Percentiles rank a stretch among this genome's conserved stretches.
phyloP scores from a whole-genome alignment of 2,329 filamentous ascomycete genomes.

The Verticillium dahliae region DNA sequence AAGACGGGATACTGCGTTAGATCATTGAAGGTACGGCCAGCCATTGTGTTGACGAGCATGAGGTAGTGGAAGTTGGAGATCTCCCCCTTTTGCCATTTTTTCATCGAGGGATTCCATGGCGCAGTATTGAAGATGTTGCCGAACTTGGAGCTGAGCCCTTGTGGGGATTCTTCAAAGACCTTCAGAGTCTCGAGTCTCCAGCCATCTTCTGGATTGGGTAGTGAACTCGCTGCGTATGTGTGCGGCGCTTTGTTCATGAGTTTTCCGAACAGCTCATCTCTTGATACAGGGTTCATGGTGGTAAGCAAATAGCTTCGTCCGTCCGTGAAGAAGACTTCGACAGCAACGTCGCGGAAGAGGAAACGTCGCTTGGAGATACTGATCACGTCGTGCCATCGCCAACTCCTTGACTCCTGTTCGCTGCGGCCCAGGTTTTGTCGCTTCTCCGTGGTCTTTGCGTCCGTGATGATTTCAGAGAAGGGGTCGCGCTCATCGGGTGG shows the following conservation, averaged over 20 bases:
- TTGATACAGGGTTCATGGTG: constrained; percentile 62
- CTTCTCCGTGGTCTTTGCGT: constrained; percentile 55
- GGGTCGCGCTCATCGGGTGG: constrained; percentile 88
- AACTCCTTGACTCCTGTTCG: constrained; percentile 80
- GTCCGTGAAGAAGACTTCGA: constrained; percentile 97
- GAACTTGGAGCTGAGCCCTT: constrained; percentile 76
- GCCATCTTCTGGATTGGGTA: constrained; percentile 75
- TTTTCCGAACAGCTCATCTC: constrained; percentile 76
- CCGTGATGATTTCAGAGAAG: constrained; percentile 89
- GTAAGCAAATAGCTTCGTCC: constrained; percentile 92
- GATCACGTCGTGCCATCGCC: constrained; percentile 91
- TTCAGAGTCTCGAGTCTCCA: constrained; percentile 88
- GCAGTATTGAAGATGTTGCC: constrained; percentile 85
- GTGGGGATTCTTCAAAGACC: constrained; percentile 51
- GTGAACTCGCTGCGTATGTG: constrained; percentile 60
- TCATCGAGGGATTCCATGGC: constrained; percentile 76
- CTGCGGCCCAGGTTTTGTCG: constrained; percentile 47
- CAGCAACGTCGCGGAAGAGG: constrained; percentile 86
- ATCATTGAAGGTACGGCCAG: constrained; percentile 94
- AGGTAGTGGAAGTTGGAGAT: constrained; percentile 98
- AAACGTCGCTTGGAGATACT: constrained; percentile 95
- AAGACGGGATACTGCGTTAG: constrained; percentile 97
- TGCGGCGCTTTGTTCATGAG: constrained; percentile 76
- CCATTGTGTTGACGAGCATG: constrained; percentile 97
- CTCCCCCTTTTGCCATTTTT: constrained; percentile 86